Percentiles rank a stretch among this genome's conserved stretches.
Evolutionary conservation across 1,139 yeast species (phyloP).

Genomic region (Saccharomyces hybrid): DNA sequence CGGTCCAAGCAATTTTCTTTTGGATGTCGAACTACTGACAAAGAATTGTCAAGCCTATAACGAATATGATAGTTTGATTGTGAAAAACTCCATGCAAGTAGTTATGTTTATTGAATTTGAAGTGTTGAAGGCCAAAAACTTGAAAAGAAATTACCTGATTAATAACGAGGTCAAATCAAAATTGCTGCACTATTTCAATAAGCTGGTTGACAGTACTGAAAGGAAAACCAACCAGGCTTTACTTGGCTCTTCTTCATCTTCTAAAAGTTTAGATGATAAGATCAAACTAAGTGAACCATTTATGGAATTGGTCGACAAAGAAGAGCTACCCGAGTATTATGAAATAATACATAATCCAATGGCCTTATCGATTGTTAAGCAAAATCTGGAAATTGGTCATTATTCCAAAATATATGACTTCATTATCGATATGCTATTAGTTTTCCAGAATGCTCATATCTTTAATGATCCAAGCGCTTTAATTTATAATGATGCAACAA

Average conservation of each 20-base stretch:
- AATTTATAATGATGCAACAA: slow-evolving; percentile 49
- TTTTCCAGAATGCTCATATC: slow-evolving; percentile 51
- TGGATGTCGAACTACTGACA: slow-evolving; percentile 49
- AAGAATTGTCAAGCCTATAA: slow-evolving; percentile 59
- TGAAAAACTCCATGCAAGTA: slow-evolving; percentile 42
- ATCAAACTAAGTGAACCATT: slow-evolving; percentile 47
- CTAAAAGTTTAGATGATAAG: slow-evolving; percentile 18
- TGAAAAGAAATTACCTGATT: slow-evolving; percentile 27
- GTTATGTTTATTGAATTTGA: slow-evolving; percentile 30
- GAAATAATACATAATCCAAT: slow-evolving; percentile 50
- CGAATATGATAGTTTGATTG: slow-evolving; percentile 56
- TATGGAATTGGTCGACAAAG: slow-evolving; percentile 47
- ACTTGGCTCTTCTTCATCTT: slow-evolving; percentile 12
- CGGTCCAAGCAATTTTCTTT: slow-evolving; percentile 35
- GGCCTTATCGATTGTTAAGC: slow-evolving; percentile 43
- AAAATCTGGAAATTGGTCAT: slow-evolving; percentile 38
- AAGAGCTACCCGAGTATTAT: slow-evolving; percentile 52
- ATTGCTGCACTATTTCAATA: slow-evolving; percentile 31
- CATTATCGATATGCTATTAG: slow-evolving; percentile 41
- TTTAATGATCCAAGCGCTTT: slow-evolving; percentile 51
- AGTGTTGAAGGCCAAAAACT: slow-evolving; percentile 30
- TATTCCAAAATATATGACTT: slow-evolving; percentile 44
- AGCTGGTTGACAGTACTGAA: slow-evolving; percentile 36
- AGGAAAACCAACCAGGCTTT: slow-evolving; percentile 31
- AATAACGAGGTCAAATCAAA: slow-evolving; percentile 25